Evolutionary conservation across 2,329 filamentous ascomycete genomes (phyloP), one percentile per base, ranked within the genome.

Genomic region (Xylariaceae sp.): DNA sequence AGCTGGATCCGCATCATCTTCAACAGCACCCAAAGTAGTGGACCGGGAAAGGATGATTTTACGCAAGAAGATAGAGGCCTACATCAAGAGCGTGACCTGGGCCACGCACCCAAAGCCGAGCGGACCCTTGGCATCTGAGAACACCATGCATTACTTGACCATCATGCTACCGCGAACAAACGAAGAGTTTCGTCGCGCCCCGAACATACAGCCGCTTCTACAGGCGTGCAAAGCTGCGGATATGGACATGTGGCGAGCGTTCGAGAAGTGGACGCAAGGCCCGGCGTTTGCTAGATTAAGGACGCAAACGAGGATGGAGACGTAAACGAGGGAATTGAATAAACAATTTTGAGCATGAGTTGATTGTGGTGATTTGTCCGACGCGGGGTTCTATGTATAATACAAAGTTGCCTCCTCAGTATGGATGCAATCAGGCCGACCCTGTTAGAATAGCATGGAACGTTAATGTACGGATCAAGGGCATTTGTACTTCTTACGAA

Each of bases 21-120:
- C 13, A n/a, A 16, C 21, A 26, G 13, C 39, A 16, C 16, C 15
- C n/a, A 22, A 15, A 5, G 10, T 3, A 32, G 9, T 26, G 2
- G 32, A 26, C 6, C 18, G 5, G 19, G 53, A 40, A n/a, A 46
- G 18, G 10, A 42, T 26, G 21, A 34, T 52, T 5, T 30, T 56
- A 9, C 51, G 47, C 16, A 56, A 51, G 13, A 58, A 56, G 39
- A 21, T 58, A 5, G 45, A 54, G 13, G 56, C 56, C 4, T 58
- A 58, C 19, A 19, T 49, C 7, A 54, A 54, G 51, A 36, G 40
- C 2, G 56, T 58, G 3, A 19, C 51, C n/a, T 56, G 29, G 37
- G 47, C 44, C 37, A 54, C 52, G 50, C 30, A 37, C 10, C 30
- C 45, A 2, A 47, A 43, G 29, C 56, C 56, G 19, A 47, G 36